Evolutionary conservation across 192 early-diverging fungal species (phyloP), one percentile per base, ranked within the genome.

Genomic region (Rhizoclosmatium globosum): DNA sequence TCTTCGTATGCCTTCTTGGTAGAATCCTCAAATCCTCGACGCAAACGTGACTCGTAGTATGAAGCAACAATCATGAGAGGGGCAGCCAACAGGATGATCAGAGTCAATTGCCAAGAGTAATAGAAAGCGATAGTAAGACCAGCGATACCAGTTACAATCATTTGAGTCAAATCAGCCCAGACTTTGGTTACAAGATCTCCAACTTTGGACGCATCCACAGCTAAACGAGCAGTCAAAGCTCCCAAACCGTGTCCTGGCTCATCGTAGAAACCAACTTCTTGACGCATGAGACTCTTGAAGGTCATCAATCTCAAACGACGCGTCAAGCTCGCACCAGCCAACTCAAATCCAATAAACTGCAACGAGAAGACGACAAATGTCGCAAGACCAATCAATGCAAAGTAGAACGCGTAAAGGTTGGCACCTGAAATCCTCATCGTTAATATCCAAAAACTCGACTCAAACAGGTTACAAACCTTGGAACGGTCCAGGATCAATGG

Each of bases 91-190:
- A 94, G 78, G 64, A 95, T 85, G 38, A 94, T 78, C 57, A 96
- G 79, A 6, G 95, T 94, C 76, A 99, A 83, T 56, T 92, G 87
- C 96, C 96, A 97, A 59, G 89, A 89, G 56, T 90, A 80, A 4
- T 70, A 47, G 76, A 98, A 95, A 2, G 94, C 91, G 75, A 97
- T 89, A 1, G 77, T 58, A 3, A 94, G 59, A 48, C 88, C 87
- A 3, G 84, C 11, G 48, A 76, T 48, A 4, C 41, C 74, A 64
- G 74, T 76, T 3, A 66, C 74, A 50, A 65, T 53, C 17, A 76
- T 17, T 67, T 76, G 74, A 3, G 74, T 46, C 31, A 67, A 17
- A 59, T 76, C 74, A 74, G 21, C 81, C 45, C 56, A 89, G 68
- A 85, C 85, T 47, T 83, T 81, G 2, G 89, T 89, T 70, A 94